Evolutionary conservation across 139 green algal species (phyloP), one percentile per base, ranked within the genome.

Genomic region (Coelastrella sp.): DNA sequence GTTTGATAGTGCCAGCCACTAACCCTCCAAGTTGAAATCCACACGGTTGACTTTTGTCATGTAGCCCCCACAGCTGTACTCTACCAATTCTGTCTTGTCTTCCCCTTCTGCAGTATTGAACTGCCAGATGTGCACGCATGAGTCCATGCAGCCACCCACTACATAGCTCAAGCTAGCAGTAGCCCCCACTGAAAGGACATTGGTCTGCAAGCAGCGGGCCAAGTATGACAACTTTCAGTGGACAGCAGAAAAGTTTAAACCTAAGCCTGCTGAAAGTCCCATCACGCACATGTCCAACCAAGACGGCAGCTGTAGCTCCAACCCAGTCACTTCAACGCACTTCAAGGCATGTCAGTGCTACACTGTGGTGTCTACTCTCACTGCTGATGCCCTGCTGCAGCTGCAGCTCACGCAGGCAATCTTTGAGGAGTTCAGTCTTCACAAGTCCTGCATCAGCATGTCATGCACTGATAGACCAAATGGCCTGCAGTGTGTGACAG

Each of bases 131-230:
- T 86, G 84, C 56, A 89, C 84, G 19, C 68, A 82, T 10, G 71
- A 56, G 84, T 89, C 84, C 84, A 89, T 89, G 71, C 84, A 89
- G 84, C 84, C 84, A 56, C 84, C 84, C 16, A 89, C 84, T 2
- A 89, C 73, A 68, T 80, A 89, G 5, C 10, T 7, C 66, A 89
- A 60, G 20, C 79, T 20, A 59, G 84, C 71, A 4, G 84, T 82
- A 5, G 84, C 84, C 56, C 71, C 73, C 11, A 57, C 84, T 57
- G 84, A 68, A 11, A 89, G 47, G 8, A 89, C 58, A 32, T 89
- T 89, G 0, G 66, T 81, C 84, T 89, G 84, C 66, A 80, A 19
- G 22, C 54, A 66, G 19, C 64, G 64, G 5, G 5, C 47, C 54
- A n/a, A 17, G 2, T 56, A 77, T 77, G 71, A 77, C n/a, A n/a